A percentile compares a stretch with the other conserved stretches of the same genome.
Conservation (phyloP, 225 moss, liverwort and hornwort genomes). For the Takakia lepidozioides region DNA sequence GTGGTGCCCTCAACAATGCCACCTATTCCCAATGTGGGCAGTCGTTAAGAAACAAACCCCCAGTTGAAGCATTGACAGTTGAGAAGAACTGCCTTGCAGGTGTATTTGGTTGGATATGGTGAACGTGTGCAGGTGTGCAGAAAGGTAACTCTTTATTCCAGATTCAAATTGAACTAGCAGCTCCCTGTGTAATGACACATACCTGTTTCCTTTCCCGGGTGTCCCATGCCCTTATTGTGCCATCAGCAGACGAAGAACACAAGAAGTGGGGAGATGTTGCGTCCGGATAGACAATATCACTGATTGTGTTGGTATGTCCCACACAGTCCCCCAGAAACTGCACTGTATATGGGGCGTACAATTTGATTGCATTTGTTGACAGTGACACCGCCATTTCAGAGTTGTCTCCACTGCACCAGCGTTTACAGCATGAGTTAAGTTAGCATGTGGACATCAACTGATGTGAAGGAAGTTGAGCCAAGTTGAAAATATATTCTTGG, state of each 20-base stretch:
- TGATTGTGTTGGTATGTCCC: conserved; percentile 73
- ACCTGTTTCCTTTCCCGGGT: conserved; percentile 71
- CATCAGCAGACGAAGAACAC: conserved; percentile 87
- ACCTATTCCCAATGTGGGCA: conserved; percentile 37
- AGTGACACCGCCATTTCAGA: conserved; percentile 90
- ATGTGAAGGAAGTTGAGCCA: no score
- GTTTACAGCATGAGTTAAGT: no score
- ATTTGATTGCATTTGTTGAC: conserved; percentile 82
- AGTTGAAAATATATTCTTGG: no score
- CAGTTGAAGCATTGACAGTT: no score
- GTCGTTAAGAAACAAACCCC: no score
- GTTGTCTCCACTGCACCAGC: conserved; percentile 53
- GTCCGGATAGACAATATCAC: conserved; percentile 66
- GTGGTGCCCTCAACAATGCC: conserved; percentile 37
- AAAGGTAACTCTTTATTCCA: no score
- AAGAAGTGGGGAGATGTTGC: conserved; percentile 59
- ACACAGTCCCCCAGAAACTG: conserved; percentile 67
- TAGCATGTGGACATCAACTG: no score
- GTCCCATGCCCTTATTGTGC: conserved; percentile 85
- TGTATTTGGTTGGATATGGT: no score
- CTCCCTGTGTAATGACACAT: no score
- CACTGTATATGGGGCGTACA: conserved; percentile 73
- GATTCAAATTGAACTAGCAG: no score
- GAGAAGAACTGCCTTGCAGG: no score
- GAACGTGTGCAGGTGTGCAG: no score